Evolutionary conservation across 2,329 filamentous ascomycete species (phyloP), one percentile per base, ranked within the genome.

Genomic region (Aspergillus sclerotialis): DNA sequence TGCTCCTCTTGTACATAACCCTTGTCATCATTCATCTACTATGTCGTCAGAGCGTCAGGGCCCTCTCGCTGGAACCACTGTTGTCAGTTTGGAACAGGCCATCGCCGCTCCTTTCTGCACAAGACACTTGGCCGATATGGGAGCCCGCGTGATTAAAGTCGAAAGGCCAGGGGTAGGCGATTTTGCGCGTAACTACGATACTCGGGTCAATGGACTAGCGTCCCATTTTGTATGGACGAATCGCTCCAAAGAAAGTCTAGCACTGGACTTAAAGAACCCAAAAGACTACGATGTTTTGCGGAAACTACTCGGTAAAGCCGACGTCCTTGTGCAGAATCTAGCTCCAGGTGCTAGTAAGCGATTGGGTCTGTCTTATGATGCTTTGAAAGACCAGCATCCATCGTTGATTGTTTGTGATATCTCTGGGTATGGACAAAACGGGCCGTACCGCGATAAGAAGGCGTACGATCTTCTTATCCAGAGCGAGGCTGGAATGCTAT

Each of bases 211-310:
- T 6, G 71, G 71, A 0, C 52, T 72, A 10, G 57, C 68, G 0
- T 75, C 72, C 0, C 71, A 75, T 44, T 75, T 75, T 37, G 61
- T 75, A n/a, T 75, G 72, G 71, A 60, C 66, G 0, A 75, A 74
- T 39, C 63, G 72, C 14, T 71, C 70, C 5, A 75, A 75, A 34
- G 69, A 75, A 46, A 72, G 68, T 30, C 50, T 75, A 7, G 69
- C 68, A 0, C 57, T 75, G 0, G 65, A 75, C 27, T 43, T 75
- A 11, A 75, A 75, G 39, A 45, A 62, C 8, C 41, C 60, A 0
- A 48, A 54, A 5, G 65, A 74, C 28, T 59, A 72, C 29, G 42
- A 48, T 0, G 49, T 68, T 1, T 48, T 74, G n/a, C 64, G 59
- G 49, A 59, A 55, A 9, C 54, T 73, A 1, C 46, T 75, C 0